A percentile compares a stretch with the other conserved stretches of the same genome.
These are phyloP conservation scores for Withania somnifera DNA, from an alignment of 305 asterid species.

Conservation along the genomic window DNA sequence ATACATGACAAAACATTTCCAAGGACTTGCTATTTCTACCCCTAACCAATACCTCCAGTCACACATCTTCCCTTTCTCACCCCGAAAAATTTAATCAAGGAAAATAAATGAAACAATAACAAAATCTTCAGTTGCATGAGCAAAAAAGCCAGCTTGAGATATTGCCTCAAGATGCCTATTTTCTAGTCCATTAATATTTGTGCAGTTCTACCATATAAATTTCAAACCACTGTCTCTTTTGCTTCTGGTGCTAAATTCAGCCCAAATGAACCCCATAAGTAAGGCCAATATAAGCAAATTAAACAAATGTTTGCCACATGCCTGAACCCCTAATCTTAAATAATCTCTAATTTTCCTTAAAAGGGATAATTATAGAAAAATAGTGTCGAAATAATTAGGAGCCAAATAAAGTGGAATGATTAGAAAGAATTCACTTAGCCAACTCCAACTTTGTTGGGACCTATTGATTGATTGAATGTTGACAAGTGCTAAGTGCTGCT, in stretches of 20 bases:
- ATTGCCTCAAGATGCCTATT: not conserved
- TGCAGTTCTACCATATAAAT: not conserved
- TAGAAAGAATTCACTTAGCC: not conserved
- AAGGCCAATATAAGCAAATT: not conserved
- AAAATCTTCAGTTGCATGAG: not conserved
- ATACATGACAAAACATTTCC: not conserved
- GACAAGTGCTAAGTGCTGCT: not conserved
- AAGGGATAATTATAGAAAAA: not conserved
- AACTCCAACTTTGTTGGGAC: not conserved
- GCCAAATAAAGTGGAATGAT: not conserved
- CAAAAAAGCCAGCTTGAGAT: not conserved
- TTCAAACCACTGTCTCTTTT: not conserved
- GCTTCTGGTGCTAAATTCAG: not conserved
- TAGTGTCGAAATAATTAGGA: not conserved
- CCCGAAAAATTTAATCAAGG: not conserved
- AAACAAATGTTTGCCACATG: not conserved
- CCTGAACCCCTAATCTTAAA: not conserved
- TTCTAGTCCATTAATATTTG: not conserved
- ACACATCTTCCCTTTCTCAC: not conserved
- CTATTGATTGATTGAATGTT: not conserved
- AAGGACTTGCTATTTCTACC: not conserved
- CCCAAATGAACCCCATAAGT: not conserved
- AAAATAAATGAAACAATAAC: not conserved
- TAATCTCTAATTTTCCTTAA: not conserved
- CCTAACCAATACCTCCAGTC: not conserved